Percentiles rank a stretch among this genome's conserved stretches.
phyloP scores from a whole-genome alignment of 1,139 yeast genomes.

The Scheffersomyces quercinus region DNA sequence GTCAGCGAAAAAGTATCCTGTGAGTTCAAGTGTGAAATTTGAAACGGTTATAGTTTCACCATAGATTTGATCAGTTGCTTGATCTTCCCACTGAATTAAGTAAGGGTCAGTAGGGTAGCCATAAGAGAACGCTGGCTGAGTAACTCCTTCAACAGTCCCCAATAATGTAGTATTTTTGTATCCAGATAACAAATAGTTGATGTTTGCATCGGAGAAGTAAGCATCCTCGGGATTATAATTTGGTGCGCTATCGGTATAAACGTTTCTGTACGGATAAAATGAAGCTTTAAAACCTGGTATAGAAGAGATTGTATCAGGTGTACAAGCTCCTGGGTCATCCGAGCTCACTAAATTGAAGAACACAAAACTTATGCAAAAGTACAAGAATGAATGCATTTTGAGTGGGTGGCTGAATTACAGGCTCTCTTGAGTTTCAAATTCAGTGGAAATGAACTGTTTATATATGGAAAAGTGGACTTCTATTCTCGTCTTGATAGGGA shows the following conservation, averaged over 20 bases:
- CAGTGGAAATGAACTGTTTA: too few relatives aligned
- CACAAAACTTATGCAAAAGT: too few relatives aligned
- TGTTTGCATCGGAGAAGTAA: neutral
- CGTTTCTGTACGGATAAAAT: neutral
- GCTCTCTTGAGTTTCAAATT: too few relatives aligned
- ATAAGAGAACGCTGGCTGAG: neutral
- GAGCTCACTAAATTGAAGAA: too few relatives aligned
- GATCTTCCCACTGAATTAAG: neutral
- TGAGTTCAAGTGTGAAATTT: slow-evolving; percentile 2
- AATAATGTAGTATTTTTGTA: neutral
- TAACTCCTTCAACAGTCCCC: neutral
- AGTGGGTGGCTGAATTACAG: too few relatives aligned
- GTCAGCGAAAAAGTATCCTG: slow-evolving; percentile 7
- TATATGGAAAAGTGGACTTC: too few relatives aligned
- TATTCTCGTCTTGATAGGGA: too few relatives aligned
- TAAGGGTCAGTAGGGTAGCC: neutral
- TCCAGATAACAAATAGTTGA: neutral
- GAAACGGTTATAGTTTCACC: neutral
- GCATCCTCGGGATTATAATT: neutral
- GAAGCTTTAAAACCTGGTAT: neutral
- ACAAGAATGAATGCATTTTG: too few relatives aligned
- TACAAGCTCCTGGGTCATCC: neutral
- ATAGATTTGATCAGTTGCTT: neutral
- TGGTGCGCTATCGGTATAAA: neutral
- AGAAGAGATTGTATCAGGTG: neutral